Evolutionary conservation across 2,329 filamentous ascomycete species (phyloP).

Genomic region (Epichloe sibirici): DNA sequence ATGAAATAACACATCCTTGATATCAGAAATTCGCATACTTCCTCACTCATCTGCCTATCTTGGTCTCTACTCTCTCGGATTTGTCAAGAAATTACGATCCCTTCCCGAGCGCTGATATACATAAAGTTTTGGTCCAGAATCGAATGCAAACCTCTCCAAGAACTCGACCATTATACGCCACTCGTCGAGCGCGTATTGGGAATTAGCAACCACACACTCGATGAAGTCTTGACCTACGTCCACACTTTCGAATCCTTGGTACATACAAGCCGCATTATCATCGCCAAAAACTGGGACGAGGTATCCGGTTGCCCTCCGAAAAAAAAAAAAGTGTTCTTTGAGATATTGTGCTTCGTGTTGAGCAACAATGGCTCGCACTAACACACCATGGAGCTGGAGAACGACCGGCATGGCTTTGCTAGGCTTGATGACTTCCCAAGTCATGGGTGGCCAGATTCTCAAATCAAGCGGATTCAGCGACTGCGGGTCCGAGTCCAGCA

Average conservation of each 20-base stretch:
- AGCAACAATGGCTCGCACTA: conserved; percentile 21
- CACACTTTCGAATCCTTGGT: no score
- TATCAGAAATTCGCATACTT: background rate
- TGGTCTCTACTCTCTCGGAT: background rate
- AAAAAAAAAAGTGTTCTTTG: no score
- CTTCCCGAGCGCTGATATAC: background rate
- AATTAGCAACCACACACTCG: no score
- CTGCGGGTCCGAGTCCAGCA: conserved; percentile 42
- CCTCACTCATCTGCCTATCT: background rate
- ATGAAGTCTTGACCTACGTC: no score
- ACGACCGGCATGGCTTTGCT: conserved; percentile 21
- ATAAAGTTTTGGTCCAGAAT: no score
- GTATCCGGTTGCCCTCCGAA: no score
- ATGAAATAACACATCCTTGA: background rate
- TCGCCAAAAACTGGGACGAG: no score
- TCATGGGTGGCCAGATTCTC: conserved; percentile 57
- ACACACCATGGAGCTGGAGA: conserved; percentile 16
- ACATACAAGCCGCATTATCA: no score
- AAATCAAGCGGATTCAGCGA: conserved; percentile 69
- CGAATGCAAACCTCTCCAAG: no score
- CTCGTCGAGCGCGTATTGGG: no score
- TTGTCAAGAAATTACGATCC: background rate
- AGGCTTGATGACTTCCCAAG: conserved; percentile 29
- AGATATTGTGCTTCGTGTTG: conserved; percentile 2
- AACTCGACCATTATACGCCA: no score